These are phyloP conservation scores for Aspergillus sp. DNA, from an alignment of 2,329 filamentous ascomycete genomes.

Conservation along the genomic window DNA sequence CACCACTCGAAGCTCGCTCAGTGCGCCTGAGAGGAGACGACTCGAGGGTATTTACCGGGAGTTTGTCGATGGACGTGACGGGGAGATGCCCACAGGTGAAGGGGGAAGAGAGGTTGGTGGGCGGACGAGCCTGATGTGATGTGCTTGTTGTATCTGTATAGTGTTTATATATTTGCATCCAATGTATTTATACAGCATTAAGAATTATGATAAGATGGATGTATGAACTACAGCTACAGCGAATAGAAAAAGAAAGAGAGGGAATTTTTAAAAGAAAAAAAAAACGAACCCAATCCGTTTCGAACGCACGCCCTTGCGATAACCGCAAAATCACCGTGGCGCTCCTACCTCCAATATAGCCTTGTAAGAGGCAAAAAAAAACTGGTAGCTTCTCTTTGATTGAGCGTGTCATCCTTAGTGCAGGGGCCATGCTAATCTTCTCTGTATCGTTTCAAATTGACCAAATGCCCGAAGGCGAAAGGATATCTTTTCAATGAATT, in stretches of 20 bases:
- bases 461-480: conserved; percentile 50
- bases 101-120: conserved; percentile 89
- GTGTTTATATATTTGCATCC: conserved; percentile 1
- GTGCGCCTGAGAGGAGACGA: conserved; percentile 67
- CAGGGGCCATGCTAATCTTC: conserved; percentile 80
- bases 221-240: not conserved
- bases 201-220: no score
- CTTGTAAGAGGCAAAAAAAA: conserved; percentile 48
- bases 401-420: conserved; percentile 93
- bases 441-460: conserved; percentile 68
- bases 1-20: conserved; percentile 77
- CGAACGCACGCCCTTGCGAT: conserved; percentile 3
- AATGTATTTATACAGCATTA: not conserved
- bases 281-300: conserved; percentile 1
- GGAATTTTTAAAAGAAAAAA: conserved; percentile 1
- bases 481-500: conserved; percentile 8
- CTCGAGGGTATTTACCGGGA: conserved; percentile 81
- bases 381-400: conserved; percentile 72
- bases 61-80: conserved; percentile 87
- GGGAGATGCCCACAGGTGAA: conserved; percentile 92
- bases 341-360: conserved; percentile 9
- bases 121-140: conserved; percentile 84
- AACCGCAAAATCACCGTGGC: not conserved
- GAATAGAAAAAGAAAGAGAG: not conserved
- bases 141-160: not conserved